Conservation (phyloP, 768 basidiomycete species). For the Boletus rex-veris region DNA sequence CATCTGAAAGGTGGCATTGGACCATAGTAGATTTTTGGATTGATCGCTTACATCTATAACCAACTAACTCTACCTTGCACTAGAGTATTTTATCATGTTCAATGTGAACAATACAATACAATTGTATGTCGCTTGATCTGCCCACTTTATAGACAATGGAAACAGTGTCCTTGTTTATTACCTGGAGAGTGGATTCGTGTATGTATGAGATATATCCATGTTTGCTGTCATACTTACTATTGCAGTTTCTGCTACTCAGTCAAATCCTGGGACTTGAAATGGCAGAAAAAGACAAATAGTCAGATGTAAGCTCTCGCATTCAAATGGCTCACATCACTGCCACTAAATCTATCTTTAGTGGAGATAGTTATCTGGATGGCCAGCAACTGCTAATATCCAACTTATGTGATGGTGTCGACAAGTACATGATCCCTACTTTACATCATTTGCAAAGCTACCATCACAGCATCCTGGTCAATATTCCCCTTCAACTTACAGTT, state of each 20-base stretch:
- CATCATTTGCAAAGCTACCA: neutral
- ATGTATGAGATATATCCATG: neutral
- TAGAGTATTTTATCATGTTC: neutral
- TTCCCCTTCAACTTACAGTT: neutral
- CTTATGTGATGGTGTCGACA: no score
- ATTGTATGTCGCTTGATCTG: neutral
- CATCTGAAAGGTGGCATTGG: neutral
- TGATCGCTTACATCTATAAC: no score
- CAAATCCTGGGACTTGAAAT: slow-evolving; percentile 6
- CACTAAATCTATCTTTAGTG: no score
- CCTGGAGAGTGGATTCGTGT: slow-evolving; percentile 3
- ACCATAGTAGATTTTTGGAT: neutral
- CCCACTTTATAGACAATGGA: slow-evolving; percentile 1
- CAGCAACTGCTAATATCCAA: no score
- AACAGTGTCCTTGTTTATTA: slow-evolving; percentile 1
- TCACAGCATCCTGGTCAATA: neutral
- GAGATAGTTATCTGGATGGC: no score
- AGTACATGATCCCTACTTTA: no score
- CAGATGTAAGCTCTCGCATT: neutral
- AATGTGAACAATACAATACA: neutral
- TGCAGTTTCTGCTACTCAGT: neutral
- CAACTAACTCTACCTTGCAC: no score
- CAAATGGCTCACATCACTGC: no score
- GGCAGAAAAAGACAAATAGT: slow-evolving; percentile 2
- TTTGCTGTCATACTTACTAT: neutral